These are phyloP conservation scores for Zygosaccharomyces gambellarensis DNA, from an alignment of 805 yeast genomes.

Conservation along the genomic window DNA sequence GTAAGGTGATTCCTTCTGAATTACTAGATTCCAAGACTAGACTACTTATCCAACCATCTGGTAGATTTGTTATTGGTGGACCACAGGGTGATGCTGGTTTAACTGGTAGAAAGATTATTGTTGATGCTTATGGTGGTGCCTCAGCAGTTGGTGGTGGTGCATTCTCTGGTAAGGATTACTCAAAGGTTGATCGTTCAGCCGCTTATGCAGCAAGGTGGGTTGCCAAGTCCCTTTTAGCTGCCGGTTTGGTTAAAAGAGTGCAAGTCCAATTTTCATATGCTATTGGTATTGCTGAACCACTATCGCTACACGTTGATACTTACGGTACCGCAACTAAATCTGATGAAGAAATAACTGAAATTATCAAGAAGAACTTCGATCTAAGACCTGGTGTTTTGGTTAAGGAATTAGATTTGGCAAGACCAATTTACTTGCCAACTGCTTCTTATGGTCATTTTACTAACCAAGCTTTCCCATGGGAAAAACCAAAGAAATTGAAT, in stretches of 20 bases:
- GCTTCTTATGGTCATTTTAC: conserved; percentile 99
- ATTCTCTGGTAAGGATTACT: conserved; percentile 98
- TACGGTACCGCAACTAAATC: conserved; percentile 94
- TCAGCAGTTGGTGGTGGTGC: conserved; percentile 99
- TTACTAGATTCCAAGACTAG: conserved; percentile 90
- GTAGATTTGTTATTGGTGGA: conserved; percentile 99
- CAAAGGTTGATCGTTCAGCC: conserved; percentile 99
- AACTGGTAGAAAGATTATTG: conserved; percentile 99
- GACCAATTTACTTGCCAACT: conserved; percentile 98
- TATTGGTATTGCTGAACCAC: conserved; percentile 99
- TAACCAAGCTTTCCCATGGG: conserved; percentile 98
- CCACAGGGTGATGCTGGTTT: conserved; percentile 99
- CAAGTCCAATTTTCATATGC: conserved; percentile 98
- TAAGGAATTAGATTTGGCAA: conserved; percentile 92
- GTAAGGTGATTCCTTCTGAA: conserved; percentile 87
- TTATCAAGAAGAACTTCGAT: conserved; percentile 92
- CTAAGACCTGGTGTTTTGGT: conserved; percentile 99
- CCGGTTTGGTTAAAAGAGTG: conserved; percentile 94
- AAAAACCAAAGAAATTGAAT: conserved; percentile 80
- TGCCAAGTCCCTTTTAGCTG: conserved; percentile 93
- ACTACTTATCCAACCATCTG: conserved; percentile 99
- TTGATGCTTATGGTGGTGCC: conserved; percentile 99
- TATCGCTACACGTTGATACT: conserved; percentile 94
- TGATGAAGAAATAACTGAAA: conserved; percentile 83
- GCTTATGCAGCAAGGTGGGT: conserved; percentile 99